Base-by-base conservation (phyloP, 257 asterid species). In the Salvia rosmarinus region DNA sequence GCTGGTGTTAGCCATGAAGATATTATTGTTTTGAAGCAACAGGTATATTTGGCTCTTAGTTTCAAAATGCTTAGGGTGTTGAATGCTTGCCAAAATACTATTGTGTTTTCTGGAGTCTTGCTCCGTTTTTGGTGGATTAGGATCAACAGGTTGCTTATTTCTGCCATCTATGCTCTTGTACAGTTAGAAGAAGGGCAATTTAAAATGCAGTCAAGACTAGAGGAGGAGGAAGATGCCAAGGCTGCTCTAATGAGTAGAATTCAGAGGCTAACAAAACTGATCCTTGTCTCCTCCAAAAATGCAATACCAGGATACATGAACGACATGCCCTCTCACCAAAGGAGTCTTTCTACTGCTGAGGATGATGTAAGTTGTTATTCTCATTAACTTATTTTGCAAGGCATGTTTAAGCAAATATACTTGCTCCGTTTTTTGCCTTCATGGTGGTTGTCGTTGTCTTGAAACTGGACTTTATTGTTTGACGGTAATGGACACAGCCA, bases 161-260 rank as follows among this genome's bases (percentile, higher is more conserved):
- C 65, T 68, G 58, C 40, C 30, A 59, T 64, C 51, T 46, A 3
- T 65, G 52, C 67, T 34, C 50, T 68, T 63, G 39, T 60, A 74
- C 74, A 95, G 99, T 85, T 95, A 85, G 97, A 95, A 83, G 91
- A 83, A 89, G 99, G 99, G 44, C 99, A 95, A 83, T 85, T 84
- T 68, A 95, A 92, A 89, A 88, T 95, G 99, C 96, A 88, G 71
- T 91, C 96, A 63, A 87, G 99, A 74, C 79, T 95, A 82, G 98
- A 95, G 88, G 99, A 95, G 85, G 99, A 95, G 75, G 98, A 95
- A 82, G 99, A 95, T 57, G 99, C 98, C 67, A 95, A 95, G 87
- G 91, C 91, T 75, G 98, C 99, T 78, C 74, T 95, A 51, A 85
- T 94, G 96, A 94, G 98, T 86, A 88, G 99, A 80, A 94, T 95